phyloP scores from a whole-genome alignment of 306 rosid genomes.

The Echinosophora koreensis region DNA sequence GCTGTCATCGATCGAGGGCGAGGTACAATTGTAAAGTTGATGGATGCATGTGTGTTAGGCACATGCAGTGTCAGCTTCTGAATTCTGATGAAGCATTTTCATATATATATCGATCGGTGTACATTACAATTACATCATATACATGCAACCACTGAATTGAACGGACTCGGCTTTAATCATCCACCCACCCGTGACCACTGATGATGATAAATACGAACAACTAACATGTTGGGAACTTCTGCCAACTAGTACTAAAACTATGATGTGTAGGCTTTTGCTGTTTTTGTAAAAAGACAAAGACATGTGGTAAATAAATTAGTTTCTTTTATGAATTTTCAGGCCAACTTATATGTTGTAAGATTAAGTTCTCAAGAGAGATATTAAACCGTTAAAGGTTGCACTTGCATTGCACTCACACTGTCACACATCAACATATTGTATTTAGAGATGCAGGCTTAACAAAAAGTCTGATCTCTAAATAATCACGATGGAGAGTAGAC shows the following conservation, averaged over 20 bases:
- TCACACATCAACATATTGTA: no score
- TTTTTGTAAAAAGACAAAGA: not conserved
- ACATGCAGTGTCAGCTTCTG: not conserved
- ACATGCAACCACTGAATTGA: not conserved
- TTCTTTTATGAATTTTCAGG: no score
- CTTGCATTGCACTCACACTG: no score
- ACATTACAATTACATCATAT: no score
- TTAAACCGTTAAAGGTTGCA: no score
- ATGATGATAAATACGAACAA: not conserved
- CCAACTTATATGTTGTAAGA: no score
- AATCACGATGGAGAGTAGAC: no score
- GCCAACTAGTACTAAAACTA: not conserved
- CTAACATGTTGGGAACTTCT: not conserved
- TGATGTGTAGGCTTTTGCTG: not conserved
- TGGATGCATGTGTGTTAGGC: not conserved
- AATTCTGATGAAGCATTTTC: not conserved
- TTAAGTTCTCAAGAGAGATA: no score
- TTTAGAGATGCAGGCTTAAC: no score
- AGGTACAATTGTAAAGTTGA: not conserved
- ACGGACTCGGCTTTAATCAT: not conserved
- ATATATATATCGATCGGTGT: no score
- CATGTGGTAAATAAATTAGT: not conserved
- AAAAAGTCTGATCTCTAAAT: no score
- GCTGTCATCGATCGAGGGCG: not conserved
- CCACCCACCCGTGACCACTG: not conserved